Evolutionary conservation across 768 basidiomycete genomes (phyloP).

Genomic region (Auricularia sp.): DNA sequence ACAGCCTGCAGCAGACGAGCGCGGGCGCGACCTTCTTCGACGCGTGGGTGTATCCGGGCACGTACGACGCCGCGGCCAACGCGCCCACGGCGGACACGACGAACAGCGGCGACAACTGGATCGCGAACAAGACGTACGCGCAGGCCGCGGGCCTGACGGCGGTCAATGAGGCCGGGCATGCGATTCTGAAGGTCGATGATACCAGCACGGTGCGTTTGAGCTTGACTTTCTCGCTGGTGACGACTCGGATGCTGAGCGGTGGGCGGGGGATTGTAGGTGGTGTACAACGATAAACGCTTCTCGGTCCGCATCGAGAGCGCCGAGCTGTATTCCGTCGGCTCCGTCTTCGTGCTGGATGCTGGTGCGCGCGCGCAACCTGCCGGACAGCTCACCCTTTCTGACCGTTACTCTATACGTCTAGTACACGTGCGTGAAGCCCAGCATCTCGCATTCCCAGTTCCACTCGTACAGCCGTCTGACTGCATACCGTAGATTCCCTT

Average conservation of each 20-base stretch:
- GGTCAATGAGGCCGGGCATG: constrained; percentile 20
- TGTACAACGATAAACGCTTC: constrained; percentile 7
- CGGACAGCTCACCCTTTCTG: too few relatives aligned
- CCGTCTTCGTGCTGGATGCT: constrained; percentile 17
- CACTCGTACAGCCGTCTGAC: not conserved
- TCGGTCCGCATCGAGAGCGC: constrained; percentile 15
- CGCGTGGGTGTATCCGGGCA: not conserved
- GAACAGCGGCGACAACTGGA: not conserved
- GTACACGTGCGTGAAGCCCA: not conserved
- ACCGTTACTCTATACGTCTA: not conserved
- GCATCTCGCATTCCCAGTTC: not conserved
- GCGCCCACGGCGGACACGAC: not conserved
- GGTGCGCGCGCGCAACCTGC: constrained; percentile 16
- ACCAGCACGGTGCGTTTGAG: constrained; percentile 10
- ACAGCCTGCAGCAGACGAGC: not conserved
- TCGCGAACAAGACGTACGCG: not conserved
- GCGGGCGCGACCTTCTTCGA: not conserved
- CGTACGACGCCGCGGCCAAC: not conserved
- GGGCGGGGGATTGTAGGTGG: constrained; percentile 5
- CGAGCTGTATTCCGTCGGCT: constrained; percentile 11
- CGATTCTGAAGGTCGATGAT: constrained; percentile 25
- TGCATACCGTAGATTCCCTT: constrained; percentile 15
- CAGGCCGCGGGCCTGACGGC: constrained; percentile 10
- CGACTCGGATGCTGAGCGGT: constrained; percentile 13
- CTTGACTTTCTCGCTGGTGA: too few relatives aligned